These are phyloP conservation scores for Ustilago bromivora DNA, from an alignment of 1,284 basidiomycete genomes.

Conservation along the genomic window DNA sequence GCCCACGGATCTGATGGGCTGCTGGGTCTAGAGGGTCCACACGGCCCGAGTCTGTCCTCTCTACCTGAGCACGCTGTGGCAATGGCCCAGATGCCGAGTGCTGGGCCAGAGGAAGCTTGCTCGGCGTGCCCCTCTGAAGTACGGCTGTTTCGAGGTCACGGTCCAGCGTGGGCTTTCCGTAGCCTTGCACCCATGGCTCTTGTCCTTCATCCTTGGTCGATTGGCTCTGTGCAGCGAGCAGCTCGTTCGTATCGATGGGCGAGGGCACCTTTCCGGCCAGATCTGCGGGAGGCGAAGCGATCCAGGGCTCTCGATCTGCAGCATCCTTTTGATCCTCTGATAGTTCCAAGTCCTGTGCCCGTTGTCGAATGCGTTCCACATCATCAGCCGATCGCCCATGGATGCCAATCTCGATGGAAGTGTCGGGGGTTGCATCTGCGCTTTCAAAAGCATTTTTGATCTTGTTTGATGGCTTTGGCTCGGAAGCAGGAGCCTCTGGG, in stretches of 20 bases:
- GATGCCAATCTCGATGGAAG: slow-evolving; percentile 58
- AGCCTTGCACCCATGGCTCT: slow-evolving; percentile 49
- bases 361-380: slow-evolving; percentile 41
- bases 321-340: slow-evolving; percentile 21
- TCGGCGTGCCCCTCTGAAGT: background rate
- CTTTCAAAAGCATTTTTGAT: slow-evolving; percentile 25
- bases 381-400: slow-evolving; percentile 51
- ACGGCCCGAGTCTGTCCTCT: slow-evolving; percentile 49
- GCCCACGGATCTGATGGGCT: slow-evolving; percentile 50
- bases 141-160: slow-evolving; percentile 27
- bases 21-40: slow-evolving; percentile 53
- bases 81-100: slow-evolving; percentile 33
- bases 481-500: slow-evolving; percentile 47
- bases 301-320: slow-evolving; percentile 34
- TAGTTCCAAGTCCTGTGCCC: slow-evolving; percentile 37
- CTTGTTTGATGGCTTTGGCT: slow-evolving; percentile 28
- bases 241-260: slow-evolving; percentile 40
- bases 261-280: slow-evolving; percentile 37
- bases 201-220: slow-evolving; percentile 17
- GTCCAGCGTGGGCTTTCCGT: slow-evolving; percentile 28
- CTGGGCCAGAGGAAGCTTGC: slow-evolving; percentile 26
- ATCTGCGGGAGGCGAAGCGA: slow-evolving; percentile 28
- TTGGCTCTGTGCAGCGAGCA: slow-evolving; percentile 25
- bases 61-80: slow-evolving; percentile 48
- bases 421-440: slow-evolving; percentile 34